A percentile compares a stretch with the other conserved stretches of the same genome.
phyloP scores from a whole-genome alignment of 1,284 basidiomycete species.

The Agroathelia rolfsii region DNA sequence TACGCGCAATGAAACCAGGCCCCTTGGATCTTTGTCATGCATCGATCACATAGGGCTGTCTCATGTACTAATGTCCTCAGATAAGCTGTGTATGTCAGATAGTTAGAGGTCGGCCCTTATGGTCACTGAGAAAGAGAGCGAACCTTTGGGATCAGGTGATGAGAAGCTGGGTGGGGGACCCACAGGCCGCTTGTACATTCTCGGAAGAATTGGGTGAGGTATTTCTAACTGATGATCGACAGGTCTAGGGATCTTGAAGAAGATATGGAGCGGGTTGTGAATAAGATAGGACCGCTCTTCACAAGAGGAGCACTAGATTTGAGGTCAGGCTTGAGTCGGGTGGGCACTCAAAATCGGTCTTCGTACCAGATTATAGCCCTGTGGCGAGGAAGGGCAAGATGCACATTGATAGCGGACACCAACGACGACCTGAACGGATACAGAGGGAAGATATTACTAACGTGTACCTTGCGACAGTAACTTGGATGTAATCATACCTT shows the following conservation, averaged over 20 bases:
- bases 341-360: constrained; percentile 14
- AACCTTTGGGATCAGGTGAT: constrained; percentile 52
- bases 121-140: constrained; percentile 10
- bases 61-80: constrained; percentile 56
- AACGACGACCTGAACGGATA: constrained; percentile 42
- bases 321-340: constrained; percentile 7
- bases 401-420: constrained; percentile 73
- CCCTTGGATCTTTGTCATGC: constrained; percentile 65
- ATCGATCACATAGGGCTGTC: constrained; percentile 66
- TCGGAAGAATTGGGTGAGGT: constrained; percentile 50
- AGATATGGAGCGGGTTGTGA: constrained; percentile 77
- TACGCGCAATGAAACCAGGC: constrained; percentile 85
- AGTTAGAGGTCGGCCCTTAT: neutral
- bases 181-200: constrained; percentile 63
- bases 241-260: constrained; percentile 77
- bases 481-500: constrained; percentile 44
- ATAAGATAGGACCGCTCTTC: constrained; percentile 67
- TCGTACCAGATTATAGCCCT: constrained; percentile 58
- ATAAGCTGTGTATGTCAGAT: constrained; percentile 41
- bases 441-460: neutral
- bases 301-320: constrained; percentile 62
- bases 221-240: constrained; percentile 64
- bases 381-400: constrained; percentile 57
- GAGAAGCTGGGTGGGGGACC: constrained; percentile 40
- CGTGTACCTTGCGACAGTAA: neutral